Base-by-base conservation (phyloP, 495 filamentous ascomycete species). In the Polyplosphaeria fusca region DNA sequence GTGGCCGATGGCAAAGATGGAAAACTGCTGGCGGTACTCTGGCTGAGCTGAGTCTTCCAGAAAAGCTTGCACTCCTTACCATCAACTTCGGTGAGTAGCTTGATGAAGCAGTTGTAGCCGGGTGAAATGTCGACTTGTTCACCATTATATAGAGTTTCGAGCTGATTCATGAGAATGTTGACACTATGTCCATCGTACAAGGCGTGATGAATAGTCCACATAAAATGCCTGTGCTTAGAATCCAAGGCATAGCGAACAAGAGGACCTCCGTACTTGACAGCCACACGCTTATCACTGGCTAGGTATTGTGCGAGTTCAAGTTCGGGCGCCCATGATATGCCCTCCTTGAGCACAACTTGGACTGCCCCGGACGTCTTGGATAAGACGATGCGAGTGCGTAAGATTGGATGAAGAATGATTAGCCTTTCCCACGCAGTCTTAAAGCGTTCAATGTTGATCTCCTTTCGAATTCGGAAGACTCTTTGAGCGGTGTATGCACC, bases 401-500 rank as follows among this genome's bases (percentile, higher is more conserved):
- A 55, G 27, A 78, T 62, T 0, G 59, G 77, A 12, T 75, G 67
- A 14, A 73, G 71, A 1, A 71, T 57, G 3, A 78, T 73, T 1
- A 77, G 71, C 14, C 63, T 57, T 18, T 79, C 72, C 81, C 83
- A 87, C 0, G 82, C 76, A 1, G 58, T 44, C 43, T 77, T 78
- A 68, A 84, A 84, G 0, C 65, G 66, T 19, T 70, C 63, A 16
- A 82, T 20, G 50, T 79, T 71, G 9, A 81, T 64, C 4, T 65
- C 58, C 2, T 67, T 55, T 1, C 76, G 66, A 16, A 86, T 68
- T 9, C 61, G 61, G 55, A 77, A 80, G 2, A 75, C 71, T 3
- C 67, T 58, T 52, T 80, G 79, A 4, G 81, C 81, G 3, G 85
- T 74, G 51, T 86, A 87, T 12, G 79, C 74, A 38, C 79, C 77